These are phyloP conservation scores for Amanita inopinata DNA, from an alignment of 768 basidiomycete genomes.

Conservation along the genomic window DNA sequence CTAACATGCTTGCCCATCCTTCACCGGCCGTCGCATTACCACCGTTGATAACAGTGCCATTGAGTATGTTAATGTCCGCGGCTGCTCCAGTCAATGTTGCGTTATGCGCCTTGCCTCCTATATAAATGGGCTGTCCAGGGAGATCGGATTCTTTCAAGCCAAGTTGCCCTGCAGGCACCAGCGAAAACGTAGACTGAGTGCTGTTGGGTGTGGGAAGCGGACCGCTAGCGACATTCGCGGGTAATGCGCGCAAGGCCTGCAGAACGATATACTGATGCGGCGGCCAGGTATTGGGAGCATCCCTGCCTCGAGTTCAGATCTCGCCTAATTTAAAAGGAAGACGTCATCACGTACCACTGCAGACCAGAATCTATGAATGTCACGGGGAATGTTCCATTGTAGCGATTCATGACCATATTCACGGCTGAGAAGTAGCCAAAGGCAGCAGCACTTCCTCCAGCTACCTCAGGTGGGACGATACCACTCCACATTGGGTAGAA, in stretches of 20 bases:
- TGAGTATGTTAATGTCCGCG: constrained; percentile 51
- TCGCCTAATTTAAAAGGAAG: background rate
- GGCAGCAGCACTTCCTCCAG: constrained; percentile 43
- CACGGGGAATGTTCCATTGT: constrained; percentile 79
- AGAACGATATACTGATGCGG: constrained; percentile 78
- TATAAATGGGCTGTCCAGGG: constrained; percentile 51
- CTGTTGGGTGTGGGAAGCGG: constrained; percentile 39
- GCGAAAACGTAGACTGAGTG: constrained; percentile 50
- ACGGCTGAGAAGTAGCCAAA: constrained; percentile 67
- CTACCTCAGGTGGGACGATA: constrained; percentile 69
- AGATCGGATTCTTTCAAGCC: constrained; percentile 60
- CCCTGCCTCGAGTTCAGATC: constrained; percentile 31
- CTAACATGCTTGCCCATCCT: constrained; percentile 55
- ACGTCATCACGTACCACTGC: constrained; percentile 55
- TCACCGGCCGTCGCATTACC: constrained; percentile 51
- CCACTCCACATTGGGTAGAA: constrained; percentile 86
- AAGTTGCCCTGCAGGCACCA: constrained; percentile 78
- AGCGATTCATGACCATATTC: constrained; percentile 72
- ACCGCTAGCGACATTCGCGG: constrained; percentile 55
- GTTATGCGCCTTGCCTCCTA: constrained; percentile 22
- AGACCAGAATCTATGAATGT: constrained; percentile 72
- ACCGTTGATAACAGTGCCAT: constrained; percentile 53
- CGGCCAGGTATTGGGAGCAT: constrained; percentile 86
- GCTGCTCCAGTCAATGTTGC: constrained; percentile 40
- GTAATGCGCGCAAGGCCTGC: constrained; percentile 66